Conservation (phyloP, 352 stramenopile species). For the Sclerospora graminicola region DNA sequence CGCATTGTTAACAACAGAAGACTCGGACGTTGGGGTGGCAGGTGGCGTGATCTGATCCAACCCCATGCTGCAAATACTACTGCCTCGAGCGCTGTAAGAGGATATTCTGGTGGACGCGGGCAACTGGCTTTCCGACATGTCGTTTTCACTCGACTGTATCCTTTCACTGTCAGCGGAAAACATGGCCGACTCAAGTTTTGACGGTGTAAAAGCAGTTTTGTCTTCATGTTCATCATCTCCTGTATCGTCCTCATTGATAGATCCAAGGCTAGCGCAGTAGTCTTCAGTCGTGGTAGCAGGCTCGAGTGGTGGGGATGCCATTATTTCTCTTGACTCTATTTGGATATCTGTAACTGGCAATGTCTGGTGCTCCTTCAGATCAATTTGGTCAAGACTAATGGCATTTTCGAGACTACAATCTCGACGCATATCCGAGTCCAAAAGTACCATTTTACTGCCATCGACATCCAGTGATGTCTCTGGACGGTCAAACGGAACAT, state of each 20-base stretch:
- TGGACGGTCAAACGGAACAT: constrained; percentile 9
- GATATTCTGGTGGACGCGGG: constrained; percentile 12
- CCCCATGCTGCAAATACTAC: constrained; percentile 17
- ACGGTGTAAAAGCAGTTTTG: not conserved
- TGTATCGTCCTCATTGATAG: constrained; percentile 4
- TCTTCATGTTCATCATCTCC: constrained; percentile 9
- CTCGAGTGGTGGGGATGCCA: constrained; percentile 1
- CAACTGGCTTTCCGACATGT: constrained; percentile 14
- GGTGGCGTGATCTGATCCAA: constrained; percentile 14
- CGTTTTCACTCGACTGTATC: constrained; percentile 17
- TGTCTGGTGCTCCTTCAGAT: constrained; percentile 1
- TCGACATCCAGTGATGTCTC: constrained; percentile 11
- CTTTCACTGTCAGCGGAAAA: not conserved
- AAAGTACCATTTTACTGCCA: constrained; percentile 1
- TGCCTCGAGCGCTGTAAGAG: constrained; percentile 5
- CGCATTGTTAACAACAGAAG: constrained; percentile 4
- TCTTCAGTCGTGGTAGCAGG: constrained; percentile 8
- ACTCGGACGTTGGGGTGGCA: constrained; percentile 10
- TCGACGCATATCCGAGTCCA: constrained; percentile 1
- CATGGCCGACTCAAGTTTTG: constrained; percentile 9
- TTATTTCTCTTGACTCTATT: constrained; percentile 2
- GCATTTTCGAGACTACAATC: constrained; percentile 8
- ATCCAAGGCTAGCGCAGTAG: constrained; percentile 9
- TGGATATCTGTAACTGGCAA: not conserved
- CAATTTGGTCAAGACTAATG: constrained; percentile 12